A percentile compares a stretch with the other conserved stretches of the same genome.
Evolutionary conservation across 1,284 basidiomycete genomes (phyloP).

Genomic region (Chondrostereum purpureum): DNA sequence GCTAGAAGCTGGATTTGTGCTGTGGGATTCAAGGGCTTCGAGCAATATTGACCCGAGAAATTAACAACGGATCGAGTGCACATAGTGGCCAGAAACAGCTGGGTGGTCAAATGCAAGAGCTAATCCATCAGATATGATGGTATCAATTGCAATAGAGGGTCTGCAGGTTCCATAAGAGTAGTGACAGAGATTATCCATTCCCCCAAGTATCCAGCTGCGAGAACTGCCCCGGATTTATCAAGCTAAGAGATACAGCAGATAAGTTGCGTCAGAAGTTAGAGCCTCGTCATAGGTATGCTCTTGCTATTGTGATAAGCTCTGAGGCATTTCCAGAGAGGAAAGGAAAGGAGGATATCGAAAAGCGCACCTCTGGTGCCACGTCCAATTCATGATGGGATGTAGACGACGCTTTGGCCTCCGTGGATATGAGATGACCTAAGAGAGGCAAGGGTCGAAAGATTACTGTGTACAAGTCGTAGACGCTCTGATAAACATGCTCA

Average conservation of each 20-base stretch:
- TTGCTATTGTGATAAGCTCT: no score
- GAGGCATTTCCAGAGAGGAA: no score
- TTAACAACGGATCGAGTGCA: constrained; percentile 65
- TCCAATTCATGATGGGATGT: constrained; percentile 71
- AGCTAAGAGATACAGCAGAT: constrained; percentile 57
- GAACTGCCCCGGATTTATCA: constrained; percentile 64
- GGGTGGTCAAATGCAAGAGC: no score
- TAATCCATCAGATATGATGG: constrained; percentile 57
- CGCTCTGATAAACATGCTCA: constrained; percentile 70
- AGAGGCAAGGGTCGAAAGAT: constrained; percentile 82
- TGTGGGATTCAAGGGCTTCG: constrained; percentile 45
- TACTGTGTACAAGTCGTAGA: constrained; percentile 73
- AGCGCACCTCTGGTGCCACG: constrained; percentile 74
- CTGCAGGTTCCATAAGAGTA: constrained; percentile 75
- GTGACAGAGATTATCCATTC: constrained; percentile 75
- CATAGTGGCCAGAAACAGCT: constrained; percentile 69
- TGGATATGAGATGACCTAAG: constrained; percentile 78
- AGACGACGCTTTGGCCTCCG: constrained; percentile 58
- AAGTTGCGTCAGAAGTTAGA: no score
- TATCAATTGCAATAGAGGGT: constrained; percentile 67
- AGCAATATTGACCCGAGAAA: constrained; percentile 73
- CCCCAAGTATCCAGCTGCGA: constrained; percentile 77
- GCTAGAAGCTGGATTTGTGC: constrained; percentile 19
- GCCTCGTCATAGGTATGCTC: no score
- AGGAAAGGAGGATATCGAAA: no score